Percentiles rank a stretch among this genome's conserved stretches.
Conservation (phyloP, 148 eudicot species). For the Rhododendron griersonianum region DNA sequence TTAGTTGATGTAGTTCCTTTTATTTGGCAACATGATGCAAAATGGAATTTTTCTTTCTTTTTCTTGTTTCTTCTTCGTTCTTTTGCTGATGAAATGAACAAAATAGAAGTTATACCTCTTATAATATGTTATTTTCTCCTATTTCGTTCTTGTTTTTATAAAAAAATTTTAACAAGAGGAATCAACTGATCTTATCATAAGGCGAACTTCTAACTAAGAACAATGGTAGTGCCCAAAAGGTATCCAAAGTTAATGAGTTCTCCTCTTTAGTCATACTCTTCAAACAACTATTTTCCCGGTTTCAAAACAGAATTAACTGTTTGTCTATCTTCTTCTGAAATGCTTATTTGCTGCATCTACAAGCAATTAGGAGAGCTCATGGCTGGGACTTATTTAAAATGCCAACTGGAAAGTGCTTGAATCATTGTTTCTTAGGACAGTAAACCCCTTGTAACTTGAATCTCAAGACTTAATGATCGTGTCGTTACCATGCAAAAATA, state of each 20-base stretch:
- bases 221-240: background rate
- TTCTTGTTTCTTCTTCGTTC: background rate
- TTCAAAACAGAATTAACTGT: background rate
- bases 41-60: background rate
- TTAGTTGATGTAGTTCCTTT: background rate
- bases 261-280: background rate
- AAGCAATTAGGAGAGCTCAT: background rate
- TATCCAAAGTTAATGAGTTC: background rate
- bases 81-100: background rate
- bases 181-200: background rate
- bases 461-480: background rate
- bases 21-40: background rate
- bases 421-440: background rate
- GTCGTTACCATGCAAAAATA: too few species aligned
- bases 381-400: background rate
- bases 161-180: background rate
- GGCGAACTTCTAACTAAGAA: background rate
- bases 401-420: background rate
- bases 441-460: background rate
- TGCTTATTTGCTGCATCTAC: background rate
- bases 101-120: background rate
- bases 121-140: background rate
- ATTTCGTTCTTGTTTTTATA: background rate
- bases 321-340: background rate
- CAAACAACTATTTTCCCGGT: background rate